Evolutionary conservation across 345 rosid genomes (phyloP).

Genomic region (Adansonia digitata): DNA sequence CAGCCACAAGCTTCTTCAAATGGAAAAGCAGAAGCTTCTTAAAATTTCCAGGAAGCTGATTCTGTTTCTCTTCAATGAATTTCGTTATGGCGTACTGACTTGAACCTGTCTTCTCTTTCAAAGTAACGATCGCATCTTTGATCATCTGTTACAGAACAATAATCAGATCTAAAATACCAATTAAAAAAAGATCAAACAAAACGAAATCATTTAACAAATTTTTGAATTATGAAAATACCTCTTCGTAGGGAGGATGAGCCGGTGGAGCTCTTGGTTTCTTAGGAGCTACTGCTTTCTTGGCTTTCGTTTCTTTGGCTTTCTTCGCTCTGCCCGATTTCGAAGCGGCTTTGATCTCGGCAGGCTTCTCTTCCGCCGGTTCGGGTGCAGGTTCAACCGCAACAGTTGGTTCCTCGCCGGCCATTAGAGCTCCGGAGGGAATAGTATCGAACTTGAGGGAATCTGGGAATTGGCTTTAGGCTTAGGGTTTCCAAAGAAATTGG

Average conservation of each 20-base stretch:
- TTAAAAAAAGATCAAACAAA: not conserved
- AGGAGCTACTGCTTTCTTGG: constrained; percentile 39
- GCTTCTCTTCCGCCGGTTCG: constrained; percentile 6
- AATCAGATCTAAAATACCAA: constrained; percentile 20
- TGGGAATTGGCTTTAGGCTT: not conserved
- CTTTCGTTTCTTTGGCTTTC: constrained; percentile 46
- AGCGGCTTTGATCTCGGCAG: constrained; percentile 30
- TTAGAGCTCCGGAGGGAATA: not conserved
- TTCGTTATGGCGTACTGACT: constrained; percentile 82
- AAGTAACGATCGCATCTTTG: constrained; percentile 53
- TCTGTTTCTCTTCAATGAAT: constrained; percentile 72
- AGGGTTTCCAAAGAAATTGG: not conserved
- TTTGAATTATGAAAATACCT: constrained; percentile 32
- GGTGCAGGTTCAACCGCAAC: constrained; percentile 30
- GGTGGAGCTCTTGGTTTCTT: constrained; percentile 36
- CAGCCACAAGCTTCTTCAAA: constrained; percentile 60
- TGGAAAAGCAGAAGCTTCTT: constrained; percentile 57
- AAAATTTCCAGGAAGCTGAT: constrained; percentile 51
- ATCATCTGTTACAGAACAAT: constrained; percentile 53
- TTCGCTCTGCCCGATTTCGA: constrained; percentile 32
- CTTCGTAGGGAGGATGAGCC: constrained; percentile 69
- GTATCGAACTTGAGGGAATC: not conserved
- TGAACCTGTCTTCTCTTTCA: constrained; percentile 85
- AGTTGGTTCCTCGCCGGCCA: constrained; percentile 40
- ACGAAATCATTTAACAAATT: no score